Evolutionary conservation across 208 protist genomes (phyloP), one percentile per base, ranked within the genome.

Genomic region (Spongospora subterranea): DNA sequence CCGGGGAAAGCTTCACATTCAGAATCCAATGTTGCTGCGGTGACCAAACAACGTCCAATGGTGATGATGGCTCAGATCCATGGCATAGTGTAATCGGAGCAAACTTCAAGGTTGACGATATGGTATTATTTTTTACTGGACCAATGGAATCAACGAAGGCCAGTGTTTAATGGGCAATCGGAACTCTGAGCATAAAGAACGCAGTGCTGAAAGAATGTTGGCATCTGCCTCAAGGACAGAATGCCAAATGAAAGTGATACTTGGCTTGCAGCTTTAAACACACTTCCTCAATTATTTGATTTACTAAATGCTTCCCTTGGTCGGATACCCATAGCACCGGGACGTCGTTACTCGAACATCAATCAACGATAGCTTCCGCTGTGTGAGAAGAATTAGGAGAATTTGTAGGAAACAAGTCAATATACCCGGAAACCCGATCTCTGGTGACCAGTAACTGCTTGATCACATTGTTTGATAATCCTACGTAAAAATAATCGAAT

Each of bases 401-500:
- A 82, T 20, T 35, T 13, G 71, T 35, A 35, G 71, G 35, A 82
- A 82, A 82, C 71, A 82, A 39, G n/a, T 82, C 71, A n/a, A 43
- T n/a, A 82, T 82, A 82, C 11, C 71, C 71, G 6, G 35, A 45
- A 43, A 82, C 11, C n/a, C 40, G n/a, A 43, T 82, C 71, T 6
- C 71, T 6, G 13, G n/a, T 82, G 35, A 82, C 71, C n/a, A 82
- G n/a, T 13, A 82, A 35, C 17, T 82, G 40, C 35, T 82, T 43
- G 6, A 17, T 20, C n/a, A 20, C 17, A 82, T 20, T 40, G 13
- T 45, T 35, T 20, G 71, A 82, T 39, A n/a, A n/a, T 39, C 71
- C 71, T 6, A 82, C 35, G n/a, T 82, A 82, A 20, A 82, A n/a
- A 82, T 82, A 82, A 82, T 82, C 71, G 71, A 82, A 82, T 39